Evolutionary conservation across 179 eudicot genomes (phyloP).

Genomic region (Heliamphora pulchella): DNA sequence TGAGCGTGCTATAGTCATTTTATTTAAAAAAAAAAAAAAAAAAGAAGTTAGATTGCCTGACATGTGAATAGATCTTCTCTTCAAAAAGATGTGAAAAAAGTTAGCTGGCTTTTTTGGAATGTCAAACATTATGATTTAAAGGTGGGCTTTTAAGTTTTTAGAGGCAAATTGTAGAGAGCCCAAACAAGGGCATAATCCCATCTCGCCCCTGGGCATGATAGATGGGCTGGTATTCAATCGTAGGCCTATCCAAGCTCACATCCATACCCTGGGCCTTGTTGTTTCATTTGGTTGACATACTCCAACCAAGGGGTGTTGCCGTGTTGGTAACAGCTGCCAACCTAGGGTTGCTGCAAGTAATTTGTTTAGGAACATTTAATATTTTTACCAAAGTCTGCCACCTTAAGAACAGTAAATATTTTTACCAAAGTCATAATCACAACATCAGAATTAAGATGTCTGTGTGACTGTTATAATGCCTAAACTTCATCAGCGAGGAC

Average conservation of each 20-base stretch:
- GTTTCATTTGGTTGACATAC: neutral
- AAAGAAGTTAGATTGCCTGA: too few species aligned
- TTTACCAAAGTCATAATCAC: neutral
- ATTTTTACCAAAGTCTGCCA: neutral
- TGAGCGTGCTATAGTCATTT: too few species aligned
- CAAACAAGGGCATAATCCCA: too few species aligned
- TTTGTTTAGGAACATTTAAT: neutral
- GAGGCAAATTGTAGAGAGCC: too few species aligned
- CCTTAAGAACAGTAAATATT: neutral
- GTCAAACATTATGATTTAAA: too few species aligned
- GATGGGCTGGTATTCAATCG: neutral
- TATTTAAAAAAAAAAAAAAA: too few species aligned
- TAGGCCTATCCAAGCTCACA: neutral
- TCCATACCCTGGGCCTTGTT: neutral
- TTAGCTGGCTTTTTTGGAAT: too few species aligned
- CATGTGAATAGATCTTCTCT: too few species aligned
- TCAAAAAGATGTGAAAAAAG: too few species aligned
- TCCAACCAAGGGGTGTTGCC: neutral
- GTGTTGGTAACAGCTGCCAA: neutral
- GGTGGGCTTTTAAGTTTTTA: too few species aligned
- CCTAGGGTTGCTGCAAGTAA: neutral
- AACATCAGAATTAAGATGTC: neutral
- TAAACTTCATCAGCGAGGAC: neutral
- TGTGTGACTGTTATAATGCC: neutral
- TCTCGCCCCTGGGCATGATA: neutral